phyloP scores from a whole-genome alignment of 306 rosid species.

The Rubus parviflorus region DNA sequence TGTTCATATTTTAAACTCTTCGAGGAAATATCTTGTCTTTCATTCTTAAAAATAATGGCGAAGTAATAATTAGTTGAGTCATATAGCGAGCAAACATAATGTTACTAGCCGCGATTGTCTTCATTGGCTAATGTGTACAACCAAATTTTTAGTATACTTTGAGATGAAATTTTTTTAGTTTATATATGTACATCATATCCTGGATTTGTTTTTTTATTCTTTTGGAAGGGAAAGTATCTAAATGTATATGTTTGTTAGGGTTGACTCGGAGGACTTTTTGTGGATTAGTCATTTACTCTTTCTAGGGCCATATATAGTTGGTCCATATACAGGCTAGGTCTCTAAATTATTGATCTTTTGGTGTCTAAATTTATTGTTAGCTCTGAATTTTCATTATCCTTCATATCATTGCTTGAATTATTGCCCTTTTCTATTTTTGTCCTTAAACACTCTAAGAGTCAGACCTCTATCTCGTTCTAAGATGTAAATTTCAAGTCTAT shows the following conservation, averaged over 20 bases:
- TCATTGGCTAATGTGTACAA: neutral
- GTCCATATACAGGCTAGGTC: neutral
- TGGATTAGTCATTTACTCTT: slow-evolving; percentile 9
- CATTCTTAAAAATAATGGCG: neutral
- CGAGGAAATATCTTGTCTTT: neutral
- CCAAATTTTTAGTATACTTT: neutral
- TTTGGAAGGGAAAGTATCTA: neutral
- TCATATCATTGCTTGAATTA: neutral
- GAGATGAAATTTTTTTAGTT: neutral
- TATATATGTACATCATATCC: neutral
- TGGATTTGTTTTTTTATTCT: neutral
- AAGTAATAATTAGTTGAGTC: too few relatives aligned
- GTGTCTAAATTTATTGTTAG: slow-evolving; percentile 15
- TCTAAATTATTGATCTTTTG: slow-evolving; percentile 15
- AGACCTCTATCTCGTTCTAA: neutral
- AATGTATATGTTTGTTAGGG: slow-evolving; percentile 3
- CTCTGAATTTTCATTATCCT: neutral
- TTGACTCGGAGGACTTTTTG: slow-evolving; percentile 8
- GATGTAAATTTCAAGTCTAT: neutral
- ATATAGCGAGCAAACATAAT: too few relatives aligned
- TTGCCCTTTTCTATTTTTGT: neutral
- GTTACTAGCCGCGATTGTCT: too few relatives aligned
- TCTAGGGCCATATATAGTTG: neutral
- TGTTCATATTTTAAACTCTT: neutral
- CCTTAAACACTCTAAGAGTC: neutral